Evolutionary conservation across 1,284 basidiomycete genomes (phyloP), one percentile per base, ranked within the genome.

Genomic region (Ganoderma leucocontextum): DNA sequence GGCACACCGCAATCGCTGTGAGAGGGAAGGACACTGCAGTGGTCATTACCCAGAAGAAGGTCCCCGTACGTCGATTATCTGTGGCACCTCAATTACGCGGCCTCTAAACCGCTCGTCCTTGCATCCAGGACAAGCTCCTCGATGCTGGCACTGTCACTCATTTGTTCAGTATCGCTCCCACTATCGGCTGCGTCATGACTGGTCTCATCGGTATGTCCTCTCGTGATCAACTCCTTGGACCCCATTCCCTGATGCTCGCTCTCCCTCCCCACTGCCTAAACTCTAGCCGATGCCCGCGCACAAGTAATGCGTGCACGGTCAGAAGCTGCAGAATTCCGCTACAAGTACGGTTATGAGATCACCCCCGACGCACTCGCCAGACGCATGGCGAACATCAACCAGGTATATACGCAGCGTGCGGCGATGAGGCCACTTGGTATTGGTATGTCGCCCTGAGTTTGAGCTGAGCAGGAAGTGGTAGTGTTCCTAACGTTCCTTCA

Each of bases 301-400:
- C 98, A 99, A 83, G 95, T 99, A 2, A 82, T 86, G 76, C 89
- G 97, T 49, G 97, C 98, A 62, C 91, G 95, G 67, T 83, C 87
- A 67, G 97, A 99, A 81, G 98, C 98, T 13, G 95, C 95, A 49
- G 91, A 96, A 42, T 99, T 97, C 87, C 88, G 96, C 74, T 96
- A 98, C 86, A 98, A 98, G 82, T 97, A 93, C 77, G 98, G 98
- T 60, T 98, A 99, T 79, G 96, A 98, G 82, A 99, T 99, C 76
- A 97, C 96, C 2, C 96, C 97, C 0, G 97, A 98, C 79, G 91
- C 95, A 39, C 88, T 99, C 55, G 95, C 98, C 42, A 92, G 97
- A 77, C 88, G 98, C 62, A 85, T 99, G 79, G 97, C 98, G 47
- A 99, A 99, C 81, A 96, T 99, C 82, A 99, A 99, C 82, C 98